phyloP scores from a whole-genome alignment of 139 green algal genomes.

The Haematococcus sp. region DNA sequence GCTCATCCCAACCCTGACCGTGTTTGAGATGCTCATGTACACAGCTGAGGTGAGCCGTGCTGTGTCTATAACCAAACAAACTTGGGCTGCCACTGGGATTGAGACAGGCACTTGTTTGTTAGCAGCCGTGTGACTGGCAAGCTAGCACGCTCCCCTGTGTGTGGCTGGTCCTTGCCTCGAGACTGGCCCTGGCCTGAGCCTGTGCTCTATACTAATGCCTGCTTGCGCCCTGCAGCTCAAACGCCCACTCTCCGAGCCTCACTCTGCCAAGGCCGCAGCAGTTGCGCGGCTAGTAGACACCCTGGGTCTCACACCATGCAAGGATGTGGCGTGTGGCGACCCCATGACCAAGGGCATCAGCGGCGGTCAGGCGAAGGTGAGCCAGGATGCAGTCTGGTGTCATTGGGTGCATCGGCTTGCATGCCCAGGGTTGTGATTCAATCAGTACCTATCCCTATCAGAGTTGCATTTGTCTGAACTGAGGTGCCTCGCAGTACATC shows the following conservation, averaged over 20 bases:
- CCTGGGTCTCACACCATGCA: conserved; percentile 22
- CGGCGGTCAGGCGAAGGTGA: conserved; percentile 49
- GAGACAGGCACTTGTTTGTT: too few species aligned
- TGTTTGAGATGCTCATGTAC: conserved; percentile 79
- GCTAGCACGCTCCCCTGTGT: too few species aligned
- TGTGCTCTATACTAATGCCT: not conserved
- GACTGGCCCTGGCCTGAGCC: not conserved
- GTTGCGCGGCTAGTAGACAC: conserved; percentile 25
- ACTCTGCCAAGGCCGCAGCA: conserved; percentile 35
- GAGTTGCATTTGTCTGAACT: not conserved
- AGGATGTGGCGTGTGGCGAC: conserved; percentile 31
- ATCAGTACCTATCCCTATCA: too few species aligned
- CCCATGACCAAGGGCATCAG: conserved; percentile 38
- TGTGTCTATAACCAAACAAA: too few species aligned
- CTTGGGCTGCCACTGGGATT: too few species aligned
- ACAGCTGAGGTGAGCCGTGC: conserved; percentile 68
- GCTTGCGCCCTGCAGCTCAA: conserved; percentile 17
- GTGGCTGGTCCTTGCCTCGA: too few species aligned
- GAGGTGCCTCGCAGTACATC: not conserved
- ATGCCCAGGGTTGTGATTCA: too few species aligned
- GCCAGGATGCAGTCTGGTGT: too few species aligned
- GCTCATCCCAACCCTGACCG: conserved; percentile 63
- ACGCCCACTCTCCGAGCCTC: conserved; percentile 30
- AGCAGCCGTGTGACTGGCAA: too few species aligned
- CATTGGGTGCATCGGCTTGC: not conserved